Conservation (phyloP, 768 basidiomycete species). For the Lactarius psammicola region DNA sequence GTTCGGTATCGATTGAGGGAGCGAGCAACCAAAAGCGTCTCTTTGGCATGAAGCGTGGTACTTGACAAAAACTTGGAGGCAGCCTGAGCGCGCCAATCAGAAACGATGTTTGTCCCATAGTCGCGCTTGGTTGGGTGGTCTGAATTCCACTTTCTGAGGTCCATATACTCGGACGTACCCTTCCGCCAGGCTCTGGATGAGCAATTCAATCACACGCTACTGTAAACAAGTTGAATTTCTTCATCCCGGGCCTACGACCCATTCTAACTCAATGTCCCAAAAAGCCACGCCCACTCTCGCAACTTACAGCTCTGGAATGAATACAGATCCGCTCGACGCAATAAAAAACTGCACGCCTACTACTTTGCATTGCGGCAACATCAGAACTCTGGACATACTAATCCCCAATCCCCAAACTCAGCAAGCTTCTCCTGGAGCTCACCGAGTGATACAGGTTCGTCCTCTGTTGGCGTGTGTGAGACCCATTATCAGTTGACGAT, state of each 20-base stretch:
- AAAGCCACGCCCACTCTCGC: background rate
- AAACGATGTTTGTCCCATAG: too few species aligned
- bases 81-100: too few species aligned
- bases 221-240: background rate
- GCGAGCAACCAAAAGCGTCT: too few species aligned
- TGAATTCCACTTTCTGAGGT: background rate
- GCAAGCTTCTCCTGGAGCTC: conserved; percentile 89
- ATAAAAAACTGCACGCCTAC: conserved; percentile 36
- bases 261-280: background rate
- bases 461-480: conserved; percentile 58
- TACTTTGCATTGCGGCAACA: conserved; percentile 93
- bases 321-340: conserved; percentile 2
- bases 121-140: too few species aligned
- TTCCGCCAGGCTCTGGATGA: too few species aligned
- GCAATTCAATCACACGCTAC: background rate
- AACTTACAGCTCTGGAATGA: conserved; percentile 46
- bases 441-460: conserved; percentile 89
- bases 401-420: conserved; percentile 84
- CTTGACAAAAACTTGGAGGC: too few species aligned
- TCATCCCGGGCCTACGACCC: background rate
- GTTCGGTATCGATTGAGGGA: too few species aligned
- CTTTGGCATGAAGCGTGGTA: too few species aligned
- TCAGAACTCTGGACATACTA: conserved; percentile 91
- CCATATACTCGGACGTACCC: too few species aligned
- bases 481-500: conserved; percentile 42